Evolutionary conservation across 768 basidiomycete species (phyloP).

Genomic region (Leccinum incarnatum): DNA sequence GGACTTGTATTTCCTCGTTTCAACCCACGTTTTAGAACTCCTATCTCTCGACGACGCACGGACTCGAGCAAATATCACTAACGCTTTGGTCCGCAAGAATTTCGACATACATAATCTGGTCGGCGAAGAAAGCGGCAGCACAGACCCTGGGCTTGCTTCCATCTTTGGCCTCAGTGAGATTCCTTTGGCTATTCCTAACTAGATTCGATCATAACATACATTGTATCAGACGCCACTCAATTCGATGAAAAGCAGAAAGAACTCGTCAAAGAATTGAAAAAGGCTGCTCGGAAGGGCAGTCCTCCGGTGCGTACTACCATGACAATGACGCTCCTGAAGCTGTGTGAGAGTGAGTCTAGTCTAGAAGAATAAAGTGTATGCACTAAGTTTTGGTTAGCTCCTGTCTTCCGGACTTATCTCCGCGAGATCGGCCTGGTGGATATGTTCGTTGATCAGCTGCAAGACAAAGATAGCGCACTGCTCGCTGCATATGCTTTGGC

Average conservation of each 20-base stretch:
- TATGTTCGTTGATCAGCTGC: no score
- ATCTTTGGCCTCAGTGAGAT: slow-evolving; percentile 21
- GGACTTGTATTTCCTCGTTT: neutral
- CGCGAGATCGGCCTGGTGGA: no score
- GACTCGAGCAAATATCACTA: slow-evolving; percentile 18
- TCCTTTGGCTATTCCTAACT: neutral
- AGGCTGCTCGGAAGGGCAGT: neutral
- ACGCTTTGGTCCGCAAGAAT: slow-evolving; percentile 10
- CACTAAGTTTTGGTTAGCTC: no score
- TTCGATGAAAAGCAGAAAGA: slow-evolving; percentile 2
- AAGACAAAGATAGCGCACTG: no score
- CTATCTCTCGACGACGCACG: slow-evolving; percentile 5
- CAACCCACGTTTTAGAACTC: slow-evolving; percentile 1
- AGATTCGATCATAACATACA: neutral
- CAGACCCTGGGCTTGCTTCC: neutral
- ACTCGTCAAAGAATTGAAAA: slow-evolving; percentile 15
- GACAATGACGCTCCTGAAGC: slow-evolving; percentile 14
- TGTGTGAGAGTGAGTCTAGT: no score
- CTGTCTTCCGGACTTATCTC: no score
- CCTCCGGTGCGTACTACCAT: slow-evolving; percentile 18
- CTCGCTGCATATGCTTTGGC: neutral
- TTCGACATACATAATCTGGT: neutral
- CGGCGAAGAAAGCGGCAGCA: neutral
- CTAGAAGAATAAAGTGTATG: no score
- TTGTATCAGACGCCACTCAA: slow-evolving; percentile 3